Percentiles rank a stretch among this genome's conserved stretches.
Evolutionary conservation across 331 rosid species (phyloP).

Genomic region (Ulmus americana): DNA sequence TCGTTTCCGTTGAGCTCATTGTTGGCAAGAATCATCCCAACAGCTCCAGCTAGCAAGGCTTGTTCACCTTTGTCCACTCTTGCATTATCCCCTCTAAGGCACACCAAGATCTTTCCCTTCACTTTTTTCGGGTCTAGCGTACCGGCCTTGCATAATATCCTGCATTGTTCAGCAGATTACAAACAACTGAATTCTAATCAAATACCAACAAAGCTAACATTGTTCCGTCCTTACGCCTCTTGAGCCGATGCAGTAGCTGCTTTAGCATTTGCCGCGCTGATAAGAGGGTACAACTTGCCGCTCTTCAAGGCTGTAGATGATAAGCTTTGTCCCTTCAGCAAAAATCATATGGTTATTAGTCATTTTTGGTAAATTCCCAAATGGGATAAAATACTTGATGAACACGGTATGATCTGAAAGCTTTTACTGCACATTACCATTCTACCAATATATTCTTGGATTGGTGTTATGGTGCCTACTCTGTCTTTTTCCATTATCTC

Average conservation of each 20-base stretch:
- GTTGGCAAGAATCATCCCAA: slow-evolving; percentile 77
- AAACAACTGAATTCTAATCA: neutral
- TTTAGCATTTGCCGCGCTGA: slow-evolving; percentile 54
- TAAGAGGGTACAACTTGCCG: slow-evolving; percentile 42
- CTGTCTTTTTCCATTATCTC: neutral
- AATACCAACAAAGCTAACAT: neutral
- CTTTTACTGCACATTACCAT: too few relatives aligned
- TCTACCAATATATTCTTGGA: too few relatives aligned
- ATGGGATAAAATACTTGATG: neutral
- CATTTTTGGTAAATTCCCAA: neutral
- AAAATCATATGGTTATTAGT: neutral
- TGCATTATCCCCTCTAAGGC: slow-evolving; percentile 47
- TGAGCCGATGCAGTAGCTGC: slow-evolving; percentile 39
- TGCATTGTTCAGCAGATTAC: slow-evolving; percentile 18
- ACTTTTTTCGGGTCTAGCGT: slow-evolving; percentile 54
- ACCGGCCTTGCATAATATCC: slow-evolving; percentile 35
- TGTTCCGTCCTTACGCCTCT: slow-evolving; percentile 57
- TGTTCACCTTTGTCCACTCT: slow-evolving; percentile 57
- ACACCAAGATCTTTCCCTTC: slow-evolving; percentile 59
- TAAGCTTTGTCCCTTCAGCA: slow-evolving; percentile 68
- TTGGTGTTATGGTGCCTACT: neutral
- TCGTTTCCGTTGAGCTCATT: slow-evolving; percentile 27
- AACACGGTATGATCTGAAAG: too few relatives aligned
- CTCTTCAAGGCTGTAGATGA: slow-evolving; percentile 35
- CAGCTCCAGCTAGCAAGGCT: slow-evolving; percentile 65